Conservation (phyloP, 768 basidiomycete genomes). For the Leucosporidium scottii region DNA sequence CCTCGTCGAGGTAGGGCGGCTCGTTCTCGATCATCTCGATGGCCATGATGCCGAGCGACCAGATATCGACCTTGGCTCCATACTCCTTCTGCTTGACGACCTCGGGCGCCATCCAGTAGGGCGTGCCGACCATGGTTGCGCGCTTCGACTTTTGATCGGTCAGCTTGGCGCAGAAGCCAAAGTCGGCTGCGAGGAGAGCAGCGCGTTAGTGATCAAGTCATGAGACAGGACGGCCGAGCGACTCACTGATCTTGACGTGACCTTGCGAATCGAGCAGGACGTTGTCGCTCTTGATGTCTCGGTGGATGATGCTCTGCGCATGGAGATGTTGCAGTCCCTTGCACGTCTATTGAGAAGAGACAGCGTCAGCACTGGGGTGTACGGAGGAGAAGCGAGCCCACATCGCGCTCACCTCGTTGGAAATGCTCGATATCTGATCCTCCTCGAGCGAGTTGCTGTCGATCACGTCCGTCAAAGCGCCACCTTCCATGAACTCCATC, state of each 20-base stretch:
- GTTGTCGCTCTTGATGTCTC: conserved; percentile 81
- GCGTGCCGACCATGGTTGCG: conserved; percentile 92
- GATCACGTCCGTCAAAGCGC: conserved; percentile 93
- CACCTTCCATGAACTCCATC: conserved; percentile 96
- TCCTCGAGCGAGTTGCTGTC: conserved; percentile 92
- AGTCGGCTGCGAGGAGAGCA: conserved; percentile 90
- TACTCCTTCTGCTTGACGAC: conserved; percentile 81
- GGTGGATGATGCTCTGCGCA: conserved; percentile 90
- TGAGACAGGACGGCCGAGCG: background rate
- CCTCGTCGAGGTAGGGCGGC: conserved; percentile 81
- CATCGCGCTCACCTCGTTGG: conserved; percentile 62
- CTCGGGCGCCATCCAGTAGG: conserved; percentile 99
- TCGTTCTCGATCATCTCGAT: conserved; percentile 96
- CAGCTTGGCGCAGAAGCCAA: conserved; percentile 94
- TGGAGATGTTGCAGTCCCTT: conserved; percentile 89
- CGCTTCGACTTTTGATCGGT: conserved; percentile 70
- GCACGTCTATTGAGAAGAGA: conserved; percentile 86
- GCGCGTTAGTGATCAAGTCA: conserved; percentile 49
- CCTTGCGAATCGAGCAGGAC: conserved; percentile 87
- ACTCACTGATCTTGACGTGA: conserved; percentile 91
- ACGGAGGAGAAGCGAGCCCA: conserved; percentile 58
- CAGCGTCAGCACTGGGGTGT: conserved; percentile 78
- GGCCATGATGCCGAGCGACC: conserved; percentile 90
- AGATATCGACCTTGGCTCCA: conserved; percentile 96
- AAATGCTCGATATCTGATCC: conserved; percentile 67